Percentiles rank a stretch among this genome's conserved stretches.
Conservation (phyloP, 2,329 filamentous ascomycete species). For the Pseudogymnoascus sp. region DNA sequence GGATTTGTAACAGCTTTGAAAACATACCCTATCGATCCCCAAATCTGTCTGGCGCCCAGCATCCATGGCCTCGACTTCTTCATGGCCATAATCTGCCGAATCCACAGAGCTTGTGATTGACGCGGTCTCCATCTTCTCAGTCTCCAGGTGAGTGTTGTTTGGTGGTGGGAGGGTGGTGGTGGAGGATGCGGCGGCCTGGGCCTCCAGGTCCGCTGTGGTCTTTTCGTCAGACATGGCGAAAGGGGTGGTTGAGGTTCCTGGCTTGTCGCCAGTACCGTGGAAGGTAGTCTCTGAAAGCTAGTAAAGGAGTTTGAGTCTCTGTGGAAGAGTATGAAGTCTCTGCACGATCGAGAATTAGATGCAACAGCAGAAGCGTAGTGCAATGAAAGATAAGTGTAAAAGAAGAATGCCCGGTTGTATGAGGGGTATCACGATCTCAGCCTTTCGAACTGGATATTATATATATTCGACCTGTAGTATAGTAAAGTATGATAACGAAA, state of each 20-base stretch:
- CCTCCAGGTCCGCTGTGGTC: background rate
- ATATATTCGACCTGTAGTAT: background rate
- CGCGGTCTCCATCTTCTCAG: background rate
- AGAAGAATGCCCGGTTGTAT: background rate
- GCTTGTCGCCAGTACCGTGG: background rate
- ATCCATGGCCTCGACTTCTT: slow-evolving; percentile 25
- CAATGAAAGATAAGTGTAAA: background rate
- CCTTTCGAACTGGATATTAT: background rate
- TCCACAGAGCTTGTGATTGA: slow-evolving; percentile 14
- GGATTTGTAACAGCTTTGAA: background rate
- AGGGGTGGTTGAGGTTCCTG: background rate
- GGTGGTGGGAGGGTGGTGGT: background rate
- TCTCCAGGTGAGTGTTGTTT: background rate
- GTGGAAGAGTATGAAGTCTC: no score
- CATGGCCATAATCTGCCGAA: slow-evolving; percentile 21
- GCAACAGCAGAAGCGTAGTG: background rate
- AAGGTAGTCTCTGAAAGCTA: background rate
- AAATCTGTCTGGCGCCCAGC: slow-evolving; percentile 22
- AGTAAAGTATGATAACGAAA: background rate
- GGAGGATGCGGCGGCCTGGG: background rate
- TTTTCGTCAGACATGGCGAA: slow-evolving; percentile 3
- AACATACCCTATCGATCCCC: slow-evolving; percentile 19
- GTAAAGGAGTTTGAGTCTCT: background rate
- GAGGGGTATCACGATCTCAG: background rate
- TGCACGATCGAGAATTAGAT: background rate